Conservation (phyloP, 805 yeast species). For the Wickerhamiella dianesei region DNA sequence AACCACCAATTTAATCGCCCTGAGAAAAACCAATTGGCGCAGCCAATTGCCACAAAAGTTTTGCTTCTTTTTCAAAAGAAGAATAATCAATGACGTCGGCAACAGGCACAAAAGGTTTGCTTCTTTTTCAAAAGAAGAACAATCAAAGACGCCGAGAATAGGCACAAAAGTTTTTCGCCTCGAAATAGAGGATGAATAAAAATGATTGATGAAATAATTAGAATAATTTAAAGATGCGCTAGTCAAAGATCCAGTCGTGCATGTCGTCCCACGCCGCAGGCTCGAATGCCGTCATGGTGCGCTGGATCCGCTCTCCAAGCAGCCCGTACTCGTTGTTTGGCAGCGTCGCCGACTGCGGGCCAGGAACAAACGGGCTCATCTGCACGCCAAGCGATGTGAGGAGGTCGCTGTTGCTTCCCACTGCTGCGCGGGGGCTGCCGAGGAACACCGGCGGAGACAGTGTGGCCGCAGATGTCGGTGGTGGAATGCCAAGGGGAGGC, state of each 20-base stretch:
- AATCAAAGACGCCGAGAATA: background rate
- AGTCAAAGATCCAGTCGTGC: constrained; percentile 17
- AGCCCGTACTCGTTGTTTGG: background rate
- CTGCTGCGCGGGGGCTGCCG: background rate
- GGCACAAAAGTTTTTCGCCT: background rate
- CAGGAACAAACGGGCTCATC: background rate
- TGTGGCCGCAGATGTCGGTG: constrained; percentile 2
- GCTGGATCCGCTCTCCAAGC: constrained; percentile 11
- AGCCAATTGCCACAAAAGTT: too few species aligned
- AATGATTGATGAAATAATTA: background rate
- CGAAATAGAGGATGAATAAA: background rate
- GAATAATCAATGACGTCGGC: too few species aligned
- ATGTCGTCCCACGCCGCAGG: constrained; percentile 18
- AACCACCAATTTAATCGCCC: too few species aligned
- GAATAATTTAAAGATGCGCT: background rate
- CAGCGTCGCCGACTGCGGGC: background rate
- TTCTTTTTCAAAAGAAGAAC: background rate
- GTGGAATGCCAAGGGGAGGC: background rate
- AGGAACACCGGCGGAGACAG: background rate
- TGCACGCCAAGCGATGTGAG: background rate
- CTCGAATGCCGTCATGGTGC: constrained; percentile 18
- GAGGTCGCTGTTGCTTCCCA: background rate
- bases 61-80: too few species aligned
- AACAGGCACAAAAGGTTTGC: background rate
- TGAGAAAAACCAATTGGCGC: too few species aligned